Conservation (phyloP, 495 filamentous ascomycete species). For the Lasiosphaeria ovina region DNA sequence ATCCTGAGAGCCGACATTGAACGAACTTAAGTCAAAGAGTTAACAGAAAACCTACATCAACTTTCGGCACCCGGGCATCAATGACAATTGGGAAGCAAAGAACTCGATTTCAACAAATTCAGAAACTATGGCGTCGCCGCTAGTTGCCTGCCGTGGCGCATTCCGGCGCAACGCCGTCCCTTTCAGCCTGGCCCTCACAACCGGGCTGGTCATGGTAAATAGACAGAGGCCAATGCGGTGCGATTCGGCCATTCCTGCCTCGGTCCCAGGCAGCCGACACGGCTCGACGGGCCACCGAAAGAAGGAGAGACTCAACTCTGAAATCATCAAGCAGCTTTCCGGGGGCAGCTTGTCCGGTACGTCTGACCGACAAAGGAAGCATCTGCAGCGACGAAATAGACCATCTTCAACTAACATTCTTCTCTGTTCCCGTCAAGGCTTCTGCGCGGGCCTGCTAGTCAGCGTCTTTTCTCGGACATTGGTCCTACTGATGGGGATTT, state of each 20-base stretch:
- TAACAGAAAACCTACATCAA: neutral
- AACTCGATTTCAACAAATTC: neutral
- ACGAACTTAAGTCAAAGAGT: neutral
- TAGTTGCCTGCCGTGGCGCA: slow-evolving; percentile 13
- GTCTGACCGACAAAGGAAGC: slow-evolving; percentile 1
- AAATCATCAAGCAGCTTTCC: slow-evolving; percentile 64
- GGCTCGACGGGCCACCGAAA: slow-evolving; percentile 10
- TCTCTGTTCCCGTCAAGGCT: slow-evolving; percentile 39
- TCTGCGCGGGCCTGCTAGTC: slow-evolving; percentile 68
- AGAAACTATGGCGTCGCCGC: slow-evolving; percentile 7
- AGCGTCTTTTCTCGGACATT: slow-evolving; percentile 72
- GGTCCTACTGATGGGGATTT: slow-evolving; percentile 68
- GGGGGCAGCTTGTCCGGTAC: slow-evolving; percentile 64
- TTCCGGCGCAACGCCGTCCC: slow-evolving; percentile 22
- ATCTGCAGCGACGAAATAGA: too few relatives aligned
- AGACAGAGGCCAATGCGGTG: slow-evolving; percentile 32
- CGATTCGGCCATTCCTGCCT: slow-evolving; percentile 20
- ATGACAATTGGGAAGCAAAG: too few relatives aligned
- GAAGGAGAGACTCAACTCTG: slow-evolving; percentile 44
- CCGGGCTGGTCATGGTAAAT: slow-evolving; percentile 18
- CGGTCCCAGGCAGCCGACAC: neutral
- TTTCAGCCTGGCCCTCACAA: slow-evolving; percentile 26
- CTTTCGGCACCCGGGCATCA: neutral
- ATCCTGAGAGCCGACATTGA: neutral
- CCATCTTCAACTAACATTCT: neutral